Percentiles rank a stretch among this genome's conserved stretches.
Evolutionary conservation across 345 rosid species (phyloP).

Genomic region (Salix viminalis): DNA sequence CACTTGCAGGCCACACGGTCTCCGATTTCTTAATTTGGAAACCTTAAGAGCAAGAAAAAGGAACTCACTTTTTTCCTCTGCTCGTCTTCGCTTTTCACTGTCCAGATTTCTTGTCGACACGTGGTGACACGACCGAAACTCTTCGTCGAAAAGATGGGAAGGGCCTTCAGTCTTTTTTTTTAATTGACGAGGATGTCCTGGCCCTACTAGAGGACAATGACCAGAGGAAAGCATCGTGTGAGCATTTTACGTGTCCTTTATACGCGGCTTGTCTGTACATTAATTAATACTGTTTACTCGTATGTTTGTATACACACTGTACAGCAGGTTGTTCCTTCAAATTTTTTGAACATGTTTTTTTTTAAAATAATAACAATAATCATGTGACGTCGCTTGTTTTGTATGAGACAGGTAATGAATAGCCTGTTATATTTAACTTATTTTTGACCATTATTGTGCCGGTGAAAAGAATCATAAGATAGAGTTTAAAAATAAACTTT

Average conservation of each 20-base stretch:
- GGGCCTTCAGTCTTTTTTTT: neutral
- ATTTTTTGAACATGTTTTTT: too few species aligned
- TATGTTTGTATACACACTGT: too few species aligned
- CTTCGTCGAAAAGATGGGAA: neutral
- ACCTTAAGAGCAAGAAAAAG: slow-evolving; percentile 29
- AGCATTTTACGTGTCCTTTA: neutral
- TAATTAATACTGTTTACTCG: too few species aligned
- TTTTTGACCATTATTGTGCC: too few species aligned
- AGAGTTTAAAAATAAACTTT: too few species aligned
- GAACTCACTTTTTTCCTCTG: neutral
- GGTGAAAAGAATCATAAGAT: too few species aligned
- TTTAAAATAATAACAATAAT: too few species aligned
- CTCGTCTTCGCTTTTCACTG: slow-evolving; percentile 1
- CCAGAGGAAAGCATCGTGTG: neutral
- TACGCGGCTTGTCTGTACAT: too few species aligned
- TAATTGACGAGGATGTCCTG: neutral
- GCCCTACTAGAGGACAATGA: neutral
- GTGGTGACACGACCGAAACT: neutral
- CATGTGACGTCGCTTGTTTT: too few species aligned
- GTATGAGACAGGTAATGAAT: too few species aligned
- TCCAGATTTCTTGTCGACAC: neutral
- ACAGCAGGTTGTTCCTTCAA: too few species aligned
- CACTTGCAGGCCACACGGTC: neutral
- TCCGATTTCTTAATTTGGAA: slow-evolving; percentile 30
- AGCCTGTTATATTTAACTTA: too few species aligned